These are phyloP conservation scores for Strigomonas culicis DNA, from an alignment of 208 protist species.

Conservation along the genomic window DNA sequence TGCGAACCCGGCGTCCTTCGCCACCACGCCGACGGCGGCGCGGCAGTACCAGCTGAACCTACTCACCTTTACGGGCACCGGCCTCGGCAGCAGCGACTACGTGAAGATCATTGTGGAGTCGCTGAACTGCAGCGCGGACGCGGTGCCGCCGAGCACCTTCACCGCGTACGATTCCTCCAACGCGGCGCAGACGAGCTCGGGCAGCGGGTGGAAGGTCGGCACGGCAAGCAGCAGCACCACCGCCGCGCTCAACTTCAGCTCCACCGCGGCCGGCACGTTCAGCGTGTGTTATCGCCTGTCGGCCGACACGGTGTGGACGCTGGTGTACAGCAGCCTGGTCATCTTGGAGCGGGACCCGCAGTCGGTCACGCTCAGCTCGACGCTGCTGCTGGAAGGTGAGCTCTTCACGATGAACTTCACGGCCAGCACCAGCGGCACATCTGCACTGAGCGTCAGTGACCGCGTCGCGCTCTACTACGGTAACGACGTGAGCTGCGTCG, in stretches of 20 bases:
- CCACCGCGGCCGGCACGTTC: constrained; percentile 41
- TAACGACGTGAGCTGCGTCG: constrained; percentile 40
- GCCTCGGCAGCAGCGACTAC: constrained; percentile 43
- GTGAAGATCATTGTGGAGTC: constrained; percentile 74
- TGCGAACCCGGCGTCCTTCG: constrained; percentile 74
- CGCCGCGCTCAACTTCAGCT: constrained; percentile 58
- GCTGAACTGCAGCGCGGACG: constrained; percentile 55
- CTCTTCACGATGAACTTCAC: constrained; percentile 76
- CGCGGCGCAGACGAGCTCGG: constrained; percentile 14
- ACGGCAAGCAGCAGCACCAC: constrained; percentile 29
- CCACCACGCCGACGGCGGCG: constrained; percentile 34
- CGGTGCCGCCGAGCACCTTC: constrained; percentile 48
- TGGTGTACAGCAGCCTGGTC: constrained; percentile 75
- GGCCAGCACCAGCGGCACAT: constrained; percentile 14
- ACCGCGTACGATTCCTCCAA: constrained; percentile 34
- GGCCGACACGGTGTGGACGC: constrained; percentile 80
- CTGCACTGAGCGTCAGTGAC: constrained; percentile 39
- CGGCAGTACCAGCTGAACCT: constrained; percentile 46
- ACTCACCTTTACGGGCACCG: constrained; percentile 55
- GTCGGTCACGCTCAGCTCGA: constrained; percentile 43
- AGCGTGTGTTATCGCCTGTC: constrained; percentile 85
- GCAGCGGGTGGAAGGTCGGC: constrained; percentile 33
- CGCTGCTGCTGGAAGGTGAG: constrained; percentile 61
- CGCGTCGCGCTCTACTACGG: constrained; percentile 62
- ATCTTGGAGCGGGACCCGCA: constrained; percentile 56